phyloP scores from a whole-genome alignment of 2,329 filamentous ascomycete species.

The Trichoderma sp. region DNA sequence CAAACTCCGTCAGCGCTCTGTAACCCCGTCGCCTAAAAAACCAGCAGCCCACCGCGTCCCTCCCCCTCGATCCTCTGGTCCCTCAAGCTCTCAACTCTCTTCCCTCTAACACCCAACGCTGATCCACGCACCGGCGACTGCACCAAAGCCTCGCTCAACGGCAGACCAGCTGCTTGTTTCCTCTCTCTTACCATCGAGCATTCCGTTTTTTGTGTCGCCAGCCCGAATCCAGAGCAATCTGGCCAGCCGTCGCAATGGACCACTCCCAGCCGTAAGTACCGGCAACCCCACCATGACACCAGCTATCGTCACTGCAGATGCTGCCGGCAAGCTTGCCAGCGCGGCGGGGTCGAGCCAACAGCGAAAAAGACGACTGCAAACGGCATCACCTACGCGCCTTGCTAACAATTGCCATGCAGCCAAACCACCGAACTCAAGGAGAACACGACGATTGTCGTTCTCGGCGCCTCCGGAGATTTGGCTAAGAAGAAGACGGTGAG shows the following conservation, averaged over 20 bases:
- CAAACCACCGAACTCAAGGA: slow-evolving; percentile 96
- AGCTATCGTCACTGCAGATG: slow-evolving; percentile 23
- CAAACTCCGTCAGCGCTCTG: slow-evolving; percentile 23
- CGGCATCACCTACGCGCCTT: not conserved
- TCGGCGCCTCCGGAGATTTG: slow-evolving; percentile 94
- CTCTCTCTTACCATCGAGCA: not conserved
- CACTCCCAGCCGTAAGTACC: slow-evolving; percentile 23
- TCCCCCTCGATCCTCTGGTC: slow-evolving; percentile 5
- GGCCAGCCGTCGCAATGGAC: slow-evolving; percentile 26
- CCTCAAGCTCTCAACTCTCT: slow-evolving; percentile 9
- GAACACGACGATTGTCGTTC: slow-evolving; percentile 94
- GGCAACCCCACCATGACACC: slow-evolving; percentile 26
- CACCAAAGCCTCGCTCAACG: not conserved
- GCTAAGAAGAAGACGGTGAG: slow-evolving; percentile 99
- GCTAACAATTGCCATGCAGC: slow-evolving; percentile 30
- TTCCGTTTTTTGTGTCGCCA: not conserved
- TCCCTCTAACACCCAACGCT: slow-evolving; percentile 12
- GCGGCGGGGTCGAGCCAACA: slow-evolving; percentile 22
- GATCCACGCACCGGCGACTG: slow-evolving; percentile 8
- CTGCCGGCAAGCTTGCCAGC: slow-evolving; percentile 13
- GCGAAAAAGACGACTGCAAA: not conserved
- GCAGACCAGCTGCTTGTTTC: not conserved
- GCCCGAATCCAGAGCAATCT: slow-evolving; percentile 8
- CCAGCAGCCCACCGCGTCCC: slow-evolving; percentile 22
- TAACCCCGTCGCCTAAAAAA: slow-evolving; percentile 24